Percentiles rank a stretch among this genome's conserved stretches.
These are phyloP conservation scores for Lotmaria passim DNA, from an alignment of 208 protist genomes.

Conservation along the genomic window DNA sequence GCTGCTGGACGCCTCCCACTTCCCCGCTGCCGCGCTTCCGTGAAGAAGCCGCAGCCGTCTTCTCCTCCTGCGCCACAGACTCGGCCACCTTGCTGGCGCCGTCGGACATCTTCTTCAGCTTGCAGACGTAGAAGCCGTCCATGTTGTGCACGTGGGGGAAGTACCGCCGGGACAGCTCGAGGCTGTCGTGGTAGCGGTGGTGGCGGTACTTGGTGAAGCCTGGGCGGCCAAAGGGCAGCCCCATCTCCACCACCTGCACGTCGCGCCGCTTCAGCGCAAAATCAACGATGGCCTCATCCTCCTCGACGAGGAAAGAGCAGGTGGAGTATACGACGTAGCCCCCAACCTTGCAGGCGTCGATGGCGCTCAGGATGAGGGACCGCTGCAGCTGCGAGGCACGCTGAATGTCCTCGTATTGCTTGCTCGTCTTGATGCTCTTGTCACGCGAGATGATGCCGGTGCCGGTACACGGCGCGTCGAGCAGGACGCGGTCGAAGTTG, in stretches of 20 bases:
- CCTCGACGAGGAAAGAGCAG: slow-evolving; percentile 97
- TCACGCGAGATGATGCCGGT: slow-evolving; percentile 99
- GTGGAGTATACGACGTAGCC: slow-evolving; percentile 99
- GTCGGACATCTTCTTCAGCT: slow-evolving; percentile 95
- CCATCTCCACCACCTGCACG: slow-evolving; percentile 95
- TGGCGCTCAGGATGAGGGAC: slow-evolving; percentile 97
- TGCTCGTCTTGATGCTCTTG: slow-evolving; percentile 95
- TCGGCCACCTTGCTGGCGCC: slow-evolving; percentile 22
- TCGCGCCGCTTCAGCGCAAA: slow-evolving; percentile 95
- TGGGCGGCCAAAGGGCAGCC: slow-evolving; percentile 94
- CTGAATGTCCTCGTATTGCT: slow-evolving; percentile 94
- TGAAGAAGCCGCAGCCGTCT: neutral
- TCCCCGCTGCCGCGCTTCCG: neutral
- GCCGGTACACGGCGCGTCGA: slow-evolving; percentile 99
- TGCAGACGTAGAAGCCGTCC: slow-evolving; percentile 99
- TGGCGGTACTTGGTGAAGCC: slow-evolving; percentile 92
- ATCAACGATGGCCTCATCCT: slow-evolving; percentile 99
- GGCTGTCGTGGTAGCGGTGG: slow-evolving; percentile 78
- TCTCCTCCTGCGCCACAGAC: neutral
- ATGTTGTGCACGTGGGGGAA: slow-evolving; percentile 99
- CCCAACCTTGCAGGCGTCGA: slow-evolving; percentile 96
- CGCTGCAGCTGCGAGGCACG: slow-evolving; percentile 94
- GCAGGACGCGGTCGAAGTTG: slow-evolving; percentile 92
- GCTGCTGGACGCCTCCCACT: neutral
- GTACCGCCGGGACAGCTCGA: slow-evolving; percentile 80